Base-by-base conservation (phyloP, 495 filamentous ascomycete species). In the Xeromyces bisporus region DNA sequence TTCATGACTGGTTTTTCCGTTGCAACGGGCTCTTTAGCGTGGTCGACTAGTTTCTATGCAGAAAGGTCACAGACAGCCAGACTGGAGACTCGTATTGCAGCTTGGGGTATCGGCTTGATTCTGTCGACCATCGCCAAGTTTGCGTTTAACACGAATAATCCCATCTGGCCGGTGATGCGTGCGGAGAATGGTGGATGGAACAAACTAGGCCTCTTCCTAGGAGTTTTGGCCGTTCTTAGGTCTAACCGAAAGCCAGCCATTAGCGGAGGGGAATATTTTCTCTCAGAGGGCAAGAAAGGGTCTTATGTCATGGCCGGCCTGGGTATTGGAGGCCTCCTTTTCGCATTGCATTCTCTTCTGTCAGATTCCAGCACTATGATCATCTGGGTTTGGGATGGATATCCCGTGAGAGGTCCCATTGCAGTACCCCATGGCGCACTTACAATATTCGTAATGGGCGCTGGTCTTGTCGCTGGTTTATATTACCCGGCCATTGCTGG, bases 321-420 rank as follows among this genome's bases (percentile, higher is more conserved):
- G 32, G 82, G 91, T 29, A 55, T 94, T 32, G 85, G 67, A 23
- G 91, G 82, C 31, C 48, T 94, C 12, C 62, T 93, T 42, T 99
- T 96, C 41, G 82, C 66, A n/a, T 61, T 96, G 45, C 86, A 94
- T 45, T 93, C 85, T 2, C 66, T 96, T 9, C 66, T 99, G 15
- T 92, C 89, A 0, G 91, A 99, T 48, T 94, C 86, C 0, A 94
- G 89, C 56, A 99, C 91, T 18, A 96, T 96, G 85, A 93, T 96
- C 36, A 66, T 83, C 15, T 99, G 91, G 91, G 82, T 80, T n/a
- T 99, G 91, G 91, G 84, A 93, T 37, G 91, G 91, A 11, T 96
- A 80, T 43, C 91, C 91, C 23, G 70, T 94, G 30, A 70, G 80
- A 28, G 91, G 91, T 3, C 91, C 91, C 3, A 69, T 93, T 26